Conservation (phyloP, 768 basidiomycete genomes). For the Pilatotrama ljubarskyi region DNA sequence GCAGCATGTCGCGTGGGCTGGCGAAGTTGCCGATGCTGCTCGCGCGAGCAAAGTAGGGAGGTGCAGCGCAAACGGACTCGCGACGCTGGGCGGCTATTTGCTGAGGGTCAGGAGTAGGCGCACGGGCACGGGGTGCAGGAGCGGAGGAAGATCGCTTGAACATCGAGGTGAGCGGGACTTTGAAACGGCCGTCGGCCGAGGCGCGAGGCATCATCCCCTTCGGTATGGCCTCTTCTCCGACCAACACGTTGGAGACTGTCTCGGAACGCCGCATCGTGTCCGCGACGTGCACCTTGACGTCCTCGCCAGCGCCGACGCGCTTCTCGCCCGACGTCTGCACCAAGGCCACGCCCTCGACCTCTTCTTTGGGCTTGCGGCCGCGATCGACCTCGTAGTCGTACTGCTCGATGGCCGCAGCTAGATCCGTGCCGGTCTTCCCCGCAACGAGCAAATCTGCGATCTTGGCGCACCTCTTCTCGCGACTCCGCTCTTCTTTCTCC, state of each 20-base stretch:
- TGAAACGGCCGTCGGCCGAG: slow-evolving; percentile 35
- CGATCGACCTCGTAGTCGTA: slow-evolving; percentile 45
- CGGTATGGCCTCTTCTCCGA: not conserved
- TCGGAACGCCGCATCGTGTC: not conserved
- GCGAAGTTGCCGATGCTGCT: slow-evolving; percentile 8
- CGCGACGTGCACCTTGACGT: slow-evolving; percentile 14
- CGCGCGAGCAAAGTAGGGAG: slow-evolving; percentile 14
- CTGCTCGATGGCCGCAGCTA: slow-evolving; percentile 62
- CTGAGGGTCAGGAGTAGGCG: slow-evolving; percentile 10
- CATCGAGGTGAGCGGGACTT: slow-evolving; percentile 60
- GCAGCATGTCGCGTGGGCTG: not conserved
- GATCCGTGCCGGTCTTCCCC: slow-evolving; percentile 63
- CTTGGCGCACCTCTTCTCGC: slow-evolving; percentile 61
- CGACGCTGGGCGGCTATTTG: slow-evolving; percentile 5
- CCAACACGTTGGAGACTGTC: not conserved
- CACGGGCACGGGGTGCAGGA: slow-evolving; percentile 38
- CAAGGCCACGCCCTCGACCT: slow-evolving; percentile 16
- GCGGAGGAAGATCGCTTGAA: slow-evolving; percentile 65
- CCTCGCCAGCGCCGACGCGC: not conserved
- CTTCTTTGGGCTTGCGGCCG: slow-evolving; percentile 29
- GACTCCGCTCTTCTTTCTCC: slow-evolving; percentile 46
- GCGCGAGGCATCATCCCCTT: slow-evolving; percentile 7
- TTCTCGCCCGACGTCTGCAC: slow-evolving; percentile 15
- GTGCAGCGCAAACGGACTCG: slow-evolving; percentile 16
- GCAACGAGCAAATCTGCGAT: slow-evolving; percentile 66